Evolutionary conservation across 2,329 filamentous ascomycete species (phyloP).

Genomic region (Leptographium lundbergii): DNA sequence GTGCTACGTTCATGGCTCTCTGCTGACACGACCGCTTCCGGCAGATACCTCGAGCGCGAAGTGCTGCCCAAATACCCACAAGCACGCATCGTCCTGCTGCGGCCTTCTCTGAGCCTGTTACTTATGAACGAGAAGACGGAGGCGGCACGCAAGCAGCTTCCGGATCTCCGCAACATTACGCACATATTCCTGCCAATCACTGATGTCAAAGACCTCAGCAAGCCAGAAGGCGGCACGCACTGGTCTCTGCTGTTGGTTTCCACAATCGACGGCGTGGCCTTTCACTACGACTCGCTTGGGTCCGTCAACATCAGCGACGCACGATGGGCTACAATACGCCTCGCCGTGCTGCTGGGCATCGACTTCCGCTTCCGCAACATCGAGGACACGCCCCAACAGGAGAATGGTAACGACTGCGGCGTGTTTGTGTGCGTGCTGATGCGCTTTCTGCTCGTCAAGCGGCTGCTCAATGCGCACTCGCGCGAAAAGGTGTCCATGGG

Average conservation of each 20-base stretch:
- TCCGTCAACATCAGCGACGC: slow-evolving; percentile 67
- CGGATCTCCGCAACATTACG: slow-evolving; percentile 66
- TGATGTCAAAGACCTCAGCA: slow-evolving; percentile 62
- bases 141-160: slow-evolving; percentile 33
- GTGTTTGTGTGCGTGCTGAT: slow-evolving; percentile 94
- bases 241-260: slow-evolving; percentile 91
- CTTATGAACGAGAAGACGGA: slow-evolving; percentile 52
- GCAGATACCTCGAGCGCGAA: slow-evolving; percentile 75
- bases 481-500: slow-evolving; percentile 90
- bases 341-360: slow-evolving; percentile 54
- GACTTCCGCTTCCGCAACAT: slow-evolving; percentile 67
- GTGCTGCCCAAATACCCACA: slow-evolving; percentile 67
- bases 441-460: slow-evolving; percentile 80
- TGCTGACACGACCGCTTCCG: background rate
- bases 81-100: slow-evolving; percentile 78
- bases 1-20: background rate
- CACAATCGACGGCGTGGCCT: slow-evolving; percentile 77
- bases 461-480: slow-evolving; percentile 65
- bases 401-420: slow-evolving; percentile 86
- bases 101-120: slow-evolving; percentile 88
- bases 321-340: slow-evolving; percentile 51
- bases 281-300: slow-evolving; percentile 87
- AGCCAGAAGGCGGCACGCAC: slow-evolving; percentile 83
- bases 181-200: slow-evolving; percentile 96
- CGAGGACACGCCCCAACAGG: slow-evolving; percentile 76